Conservation (phyloP, 305 asterid species). For the Andrographis paniculata region DNA sequence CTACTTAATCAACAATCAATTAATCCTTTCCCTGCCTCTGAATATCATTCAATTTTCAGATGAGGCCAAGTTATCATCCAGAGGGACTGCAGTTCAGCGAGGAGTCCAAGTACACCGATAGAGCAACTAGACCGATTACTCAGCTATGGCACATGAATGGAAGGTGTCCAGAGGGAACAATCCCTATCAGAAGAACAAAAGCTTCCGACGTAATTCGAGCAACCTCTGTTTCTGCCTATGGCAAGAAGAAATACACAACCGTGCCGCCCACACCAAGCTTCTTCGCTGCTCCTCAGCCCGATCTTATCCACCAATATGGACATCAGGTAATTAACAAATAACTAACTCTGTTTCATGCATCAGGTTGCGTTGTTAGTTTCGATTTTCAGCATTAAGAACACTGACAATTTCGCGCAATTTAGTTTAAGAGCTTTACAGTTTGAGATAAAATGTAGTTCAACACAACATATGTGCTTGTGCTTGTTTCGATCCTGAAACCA, state of each 20-base stretch:
- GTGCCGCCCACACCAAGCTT: slow-evolving; percentile 21
- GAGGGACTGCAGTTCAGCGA: not conserved
- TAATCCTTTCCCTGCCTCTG: no score
- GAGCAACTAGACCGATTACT: slow-evolving; percentile 1
- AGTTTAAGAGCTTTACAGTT: no score
- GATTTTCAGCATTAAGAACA: no score
- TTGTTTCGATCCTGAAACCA: no score
- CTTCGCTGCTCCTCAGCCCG: slow-evolving; percentile 17
- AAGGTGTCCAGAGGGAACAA: slow-evolving; percentile 13
- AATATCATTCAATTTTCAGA: no score
- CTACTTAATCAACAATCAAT: no score
- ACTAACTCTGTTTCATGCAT: no score
- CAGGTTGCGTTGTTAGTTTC: no score
- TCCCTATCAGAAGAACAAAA: slow-evolving; percentile 9
- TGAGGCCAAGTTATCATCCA: slow-evolving; percentile 26
- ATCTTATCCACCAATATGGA: slow-evolving; percentile 21
- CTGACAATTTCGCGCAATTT: no score
- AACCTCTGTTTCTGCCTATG: slow-evolving; percentile 12
- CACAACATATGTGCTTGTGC: no score
- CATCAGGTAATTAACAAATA: slow-evolving; percentile 27
- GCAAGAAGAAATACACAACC: slow-evolving; percentile 17
- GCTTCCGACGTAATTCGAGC: slow-evolving; percentile 10
- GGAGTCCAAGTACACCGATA: not conserved
- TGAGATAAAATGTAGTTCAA: no score
- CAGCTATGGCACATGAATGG: slow-evolving; percentile 19